Conservation (phyloP, 2,329 filamentous ascomycete genomes). For the Chaetomium strumarium region DNA sequence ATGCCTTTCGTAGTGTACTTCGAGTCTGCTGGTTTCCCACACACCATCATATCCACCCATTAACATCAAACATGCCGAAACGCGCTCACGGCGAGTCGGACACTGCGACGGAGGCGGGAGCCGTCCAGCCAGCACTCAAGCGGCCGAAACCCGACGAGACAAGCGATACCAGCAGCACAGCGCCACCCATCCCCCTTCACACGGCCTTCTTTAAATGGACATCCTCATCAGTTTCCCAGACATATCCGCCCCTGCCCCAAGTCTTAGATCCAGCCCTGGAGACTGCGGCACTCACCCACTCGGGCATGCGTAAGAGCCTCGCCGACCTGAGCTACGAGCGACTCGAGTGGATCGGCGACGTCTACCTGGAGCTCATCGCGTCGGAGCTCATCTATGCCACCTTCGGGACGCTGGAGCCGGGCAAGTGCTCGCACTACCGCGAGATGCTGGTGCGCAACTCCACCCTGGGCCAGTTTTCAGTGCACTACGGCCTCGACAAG, state of each 20-base stretch:
- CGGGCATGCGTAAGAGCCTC: conserved; percentile 37
- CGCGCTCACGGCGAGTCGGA: conserved; percentile 26
- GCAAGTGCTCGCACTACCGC: conserved; percentile 67
- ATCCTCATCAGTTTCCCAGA: conserved; percentile 41
- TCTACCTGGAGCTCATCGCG: conserved; percentile 73
- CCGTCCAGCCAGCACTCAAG: conserved; percentile 17
- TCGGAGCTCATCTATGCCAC: conserved; percentile 66
- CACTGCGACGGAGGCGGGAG: conserved; percentile 6
- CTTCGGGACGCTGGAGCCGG: conserved; percentile 55
- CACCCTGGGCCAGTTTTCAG: conserved; percentile 64
- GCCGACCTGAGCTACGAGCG: conserved; percentile 62
- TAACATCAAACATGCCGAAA: conserved; percentile 35
- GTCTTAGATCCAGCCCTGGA: conserved; percentile 56
- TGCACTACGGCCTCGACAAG: conserved; percentile 64
- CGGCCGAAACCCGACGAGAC: conserved; percentile 12
- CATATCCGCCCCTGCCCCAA: conserved; percentile 53
- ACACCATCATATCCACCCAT: background rate
- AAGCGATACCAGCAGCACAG: background rate
- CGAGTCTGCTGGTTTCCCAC: too few relatives aligned
- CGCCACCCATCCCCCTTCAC: conserved; percentile 15
- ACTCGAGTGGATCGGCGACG: conserved; percentile 85
- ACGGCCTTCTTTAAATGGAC: conserved; percentile 42
- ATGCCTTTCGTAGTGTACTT: too few relatives aligned
- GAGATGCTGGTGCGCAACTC: conserved; percentile 77
- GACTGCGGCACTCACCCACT: conserved; percentile 61